Conservation (phyloP, 305 asterid species). For the Fraxinus xanthoxyloides region DNA sequence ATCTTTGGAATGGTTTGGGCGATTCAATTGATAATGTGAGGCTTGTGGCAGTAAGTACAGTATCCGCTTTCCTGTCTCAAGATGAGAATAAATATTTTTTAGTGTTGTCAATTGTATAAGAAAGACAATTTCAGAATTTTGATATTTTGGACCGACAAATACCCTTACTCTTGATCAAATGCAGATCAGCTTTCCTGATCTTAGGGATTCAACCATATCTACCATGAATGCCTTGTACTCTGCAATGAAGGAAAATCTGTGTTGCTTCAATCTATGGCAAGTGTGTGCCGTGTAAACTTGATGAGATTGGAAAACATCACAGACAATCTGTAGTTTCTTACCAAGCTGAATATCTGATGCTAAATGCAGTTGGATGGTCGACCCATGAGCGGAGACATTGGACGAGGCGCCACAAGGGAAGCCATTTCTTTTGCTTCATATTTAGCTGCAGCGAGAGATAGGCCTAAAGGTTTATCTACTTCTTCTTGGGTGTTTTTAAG, state of each 20-base stretch:
- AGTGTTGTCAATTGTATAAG: not conserved
- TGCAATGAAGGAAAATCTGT: conserved; percentile 54
- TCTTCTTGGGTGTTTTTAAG: not conserved
- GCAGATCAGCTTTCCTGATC: conserved; percentile 86
- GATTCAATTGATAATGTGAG: conserved; percentile 57
- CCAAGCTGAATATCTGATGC: not conserved
- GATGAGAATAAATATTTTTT: not conserved
- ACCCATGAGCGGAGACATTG: conserved; percentile 97
- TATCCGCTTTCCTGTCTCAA: not conserved
- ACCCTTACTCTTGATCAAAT: not conserved
- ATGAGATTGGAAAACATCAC: not conserved
- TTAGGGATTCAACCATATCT: conserved; percentile 52
- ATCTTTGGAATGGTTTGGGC: conserved; percentile 77
- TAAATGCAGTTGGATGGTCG: conserved; percentile 82
- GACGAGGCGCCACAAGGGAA: conserved; percentile 81
- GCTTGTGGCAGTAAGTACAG: conserved; percentile 74
- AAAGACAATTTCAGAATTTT: not conserved
- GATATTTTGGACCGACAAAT: not conserved
- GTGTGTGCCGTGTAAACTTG: conserved; percentile 26
- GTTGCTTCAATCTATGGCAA: conserved; percentile 85
- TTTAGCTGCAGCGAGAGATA: conserved; percentile 49
- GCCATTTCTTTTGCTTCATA: conserved; percentile 66
- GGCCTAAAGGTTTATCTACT: conserved; percentile 55
- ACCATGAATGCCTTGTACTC: conserved; percentile 66
- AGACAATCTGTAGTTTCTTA: conserved; percentile 4